phyloP scores from a whole-genome alignment of 78 protist genomes.

The Creolimax fragrantissima region DNA sequence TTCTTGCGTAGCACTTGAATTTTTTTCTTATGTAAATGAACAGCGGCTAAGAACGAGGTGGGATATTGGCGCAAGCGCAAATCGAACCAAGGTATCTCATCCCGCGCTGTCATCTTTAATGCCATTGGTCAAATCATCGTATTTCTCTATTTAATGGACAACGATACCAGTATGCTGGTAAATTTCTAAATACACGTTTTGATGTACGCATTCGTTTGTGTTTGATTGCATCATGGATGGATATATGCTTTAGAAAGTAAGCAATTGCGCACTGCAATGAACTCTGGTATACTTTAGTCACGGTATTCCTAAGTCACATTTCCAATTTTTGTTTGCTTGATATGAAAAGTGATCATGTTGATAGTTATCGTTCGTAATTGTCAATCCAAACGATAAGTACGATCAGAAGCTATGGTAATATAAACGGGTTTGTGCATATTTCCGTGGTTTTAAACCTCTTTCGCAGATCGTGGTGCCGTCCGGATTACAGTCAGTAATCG shows the following conservation, averaged over 20 bases:
- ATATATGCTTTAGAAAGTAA: too few species aligned
- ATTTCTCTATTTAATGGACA: conserved; percentile 86
- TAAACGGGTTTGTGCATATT: too few species aligned
- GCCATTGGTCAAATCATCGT: conserved; percentile 47
- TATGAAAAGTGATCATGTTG: too few species aligned
- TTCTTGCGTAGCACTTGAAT: neutral
- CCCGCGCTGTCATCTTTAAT: conserved; percentile 48
- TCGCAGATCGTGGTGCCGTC: neutral
- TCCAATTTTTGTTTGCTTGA: too few species aligned
- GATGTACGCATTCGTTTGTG: conserved; percentile 47
- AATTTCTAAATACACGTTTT: neutral
- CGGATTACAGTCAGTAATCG: conserved; percentile 39
- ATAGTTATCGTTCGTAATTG: too few species aligned
- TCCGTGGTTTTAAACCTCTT: too few species aligned
- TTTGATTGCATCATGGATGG: too few species aligned
- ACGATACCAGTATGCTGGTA: conserved; percentile 64
- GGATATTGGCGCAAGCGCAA: conserved; percentile 80
- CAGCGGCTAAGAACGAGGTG: conserved; percentile 72
- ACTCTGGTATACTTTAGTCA: too few species aligned
- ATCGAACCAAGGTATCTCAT: conserved; percentile 79
- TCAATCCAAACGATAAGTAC: too few species aligned
- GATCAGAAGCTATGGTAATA: too few species aligned
- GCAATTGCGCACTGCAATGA: too few species aligned
- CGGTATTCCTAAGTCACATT: too few species aligned
- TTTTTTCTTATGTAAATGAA: neutral